Conservation (phyloP, 495 filamentous ascomycete species). For the Penicillium macrosclerotiorum region DNA sequence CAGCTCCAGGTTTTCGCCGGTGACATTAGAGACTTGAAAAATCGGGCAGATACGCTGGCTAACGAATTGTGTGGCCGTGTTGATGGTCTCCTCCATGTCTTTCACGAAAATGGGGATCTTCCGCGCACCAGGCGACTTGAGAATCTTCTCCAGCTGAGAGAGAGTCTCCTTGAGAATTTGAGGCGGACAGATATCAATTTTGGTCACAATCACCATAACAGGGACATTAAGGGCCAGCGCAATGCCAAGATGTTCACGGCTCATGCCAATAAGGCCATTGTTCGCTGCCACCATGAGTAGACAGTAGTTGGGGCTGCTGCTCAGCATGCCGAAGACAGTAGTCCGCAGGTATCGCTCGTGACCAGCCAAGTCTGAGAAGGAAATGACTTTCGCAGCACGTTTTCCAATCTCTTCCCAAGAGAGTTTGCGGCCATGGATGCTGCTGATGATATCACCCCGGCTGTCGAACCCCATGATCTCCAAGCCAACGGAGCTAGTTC, state of each 20-base stretch:
- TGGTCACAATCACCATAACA: slow-evolving; percentile 97
- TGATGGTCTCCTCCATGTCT: slow-evolving; percentile 83
- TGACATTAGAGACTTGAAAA: slow-evolving; percentile 98
- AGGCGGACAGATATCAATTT: slow-evolving; percentile 97
- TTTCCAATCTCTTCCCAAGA: slow-evolving; percentile 98
- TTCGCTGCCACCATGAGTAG: slow-evolving; percentile 98
- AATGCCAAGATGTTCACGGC: slow-evolving; percentile 95
- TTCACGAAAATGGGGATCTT: slow-evolving; percentile 99
- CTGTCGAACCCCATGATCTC: slow-evolving; percentile 99
- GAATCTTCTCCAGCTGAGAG: slow-evolving; percentile 83
- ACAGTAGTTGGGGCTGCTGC: slow-evolving; percentile 96
- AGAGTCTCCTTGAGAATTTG: slow-evolving; percentile 94
- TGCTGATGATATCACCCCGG: slow-evolving; percentile 77
- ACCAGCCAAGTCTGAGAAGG: slow-evolving; percentile 92
- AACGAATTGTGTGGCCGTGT: slow-evolving; percentile 94
- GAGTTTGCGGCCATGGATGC: slow-evolving; percentile 79
- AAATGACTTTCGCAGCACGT: slow-evolving; percentile 92
- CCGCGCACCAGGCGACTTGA: slow-evolving; percentile 88
- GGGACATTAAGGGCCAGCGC: slow-evolving; percentile 93
- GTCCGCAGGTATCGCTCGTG: slow-evolving; percentile 95
- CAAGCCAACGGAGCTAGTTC: slow-evolving; percentile 95
- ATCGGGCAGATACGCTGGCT: slow-evolving; percentile 93
- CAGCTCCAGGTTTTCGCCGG: slow-evolving; percentile 75
- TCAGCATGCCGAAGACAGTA: slow-evolving; percentile 92
- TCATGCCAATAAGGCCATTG: slow-evolving; percentile 96